Evolutionary conservation across 345 rosid species (phyloP).

Genomic region (Salix suchowensis): DNA sequence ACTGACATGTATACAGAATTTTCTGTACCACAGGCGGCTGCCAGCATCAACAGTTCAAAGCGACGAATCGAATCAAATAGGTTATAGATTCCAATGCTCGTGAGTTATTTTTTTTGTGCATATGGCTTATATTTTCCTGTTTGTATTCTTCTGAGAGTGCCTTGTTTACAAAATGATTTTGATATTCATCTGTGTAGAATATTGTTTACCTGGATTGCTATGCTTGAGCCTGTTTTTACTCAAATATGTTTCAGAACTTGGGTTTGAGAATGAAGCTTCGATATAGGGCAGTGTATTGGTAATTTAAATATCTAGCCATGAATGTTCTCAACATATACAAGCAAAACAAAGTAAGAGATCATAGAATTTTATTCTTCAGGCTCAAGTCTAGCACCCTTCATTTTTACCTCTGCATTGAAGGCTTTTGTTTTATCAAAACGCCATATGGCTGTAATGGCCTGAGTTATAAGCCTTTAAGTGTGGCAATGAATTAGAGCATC

Average conservation of each 20-base stretch:
- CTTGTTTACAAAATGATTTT: neutral
- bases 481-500: neutral
- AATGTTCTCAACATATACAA: neutral
- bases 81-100: conserved; percentile 21
- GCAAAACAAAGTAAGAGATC: neutral
- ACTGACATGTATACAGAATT: conserved; percentile 71
- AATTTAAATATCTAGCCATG: neutral
- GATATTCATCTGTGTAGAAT: conserved; percentile 3
- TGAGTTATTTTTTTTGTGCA: conserved; percentile 17
- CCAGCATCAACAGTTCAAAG: conserved; percentile 41
- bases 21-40: conserved; percentile 45
- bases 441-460: neutral
- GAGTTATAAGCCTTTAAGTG: neutral
- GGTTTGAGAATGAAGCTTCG: neutral
- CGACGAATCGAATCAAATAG: conserved; percentile 46
- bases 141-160: conserved; percentile 3
- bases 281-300: neutral
- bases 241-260: neutral
- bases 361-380: neutral
- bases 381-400: too few relatives aligned
- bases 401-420: neutral
- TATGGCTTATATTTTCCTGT: conserved; percentile 9
- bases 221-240: neutral
- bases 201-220: neutral
- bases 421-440: neutral